Evolutionary conservation across 1,284 basidiomycete genomes (phyloP).

Genomic region (Malassezia yamatoensis): DNA sequence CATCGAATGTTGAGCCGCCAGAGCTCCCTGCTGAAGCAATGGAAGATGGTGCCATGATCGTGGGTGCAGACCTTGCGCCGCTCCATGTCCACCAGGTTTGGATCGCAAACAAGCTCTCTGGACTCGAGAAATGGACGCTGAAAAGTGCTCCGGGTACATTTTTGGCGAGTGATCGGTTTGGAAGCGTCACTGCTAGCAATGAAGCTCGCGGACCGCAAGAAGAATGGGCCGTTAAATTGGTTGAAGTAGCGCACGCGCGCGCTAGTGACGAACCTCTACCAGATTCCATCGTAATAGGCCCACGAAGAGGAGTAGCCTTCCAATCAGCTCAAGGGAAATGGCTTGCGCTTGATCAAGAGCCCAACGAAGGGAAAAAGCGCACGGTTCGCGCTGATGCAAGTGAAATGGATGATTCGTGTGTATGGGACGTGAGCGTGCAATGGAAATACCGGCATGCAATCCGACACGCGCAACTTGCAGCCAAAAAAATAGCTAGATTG

Average conservation of each 20-base stretch:
- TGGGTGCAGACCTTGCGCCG: slow-evolving; percentile 17
- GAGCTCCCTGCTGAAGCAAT: background rate
- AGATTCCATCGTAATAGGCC: background rate
- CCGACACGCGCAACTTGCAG: slow-evolving; percentile 2
- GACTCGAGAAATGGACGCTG: slow-evolving; percentile 24
- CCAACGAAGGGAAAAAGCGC: slow-evolving; percentile 17
- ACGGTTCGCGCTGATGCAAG: slow-evolving; percentile 26
- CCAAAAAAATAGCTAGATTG: background rate
- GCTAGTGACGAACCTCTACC: background rate
- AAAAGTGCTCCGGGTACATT: slow-evolving; percentile 35
- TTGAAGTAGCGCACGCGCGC: background rate
- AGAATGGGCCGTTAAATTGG: slow-evolving; percentile 25
- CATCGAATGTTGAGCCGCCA: slow-evolving; percentile 6
- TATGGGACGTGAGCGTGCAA: slow-evolving; percentile 31
- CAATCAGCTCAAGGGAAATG: slow-evolving; percentile 27
- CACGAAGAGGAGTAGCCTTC: slow-evolving; percentile 14
- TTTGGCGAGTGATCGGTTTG: slow-evolving; percentile 26
- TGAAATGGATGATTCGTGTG: background rate
- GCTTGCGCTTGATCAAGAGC: slow-evolving; percentile 23
- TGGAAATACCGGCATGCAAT: slow-evolving; percentile 32
- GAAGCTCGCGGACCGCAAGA: slow-evolving; percentile 41
- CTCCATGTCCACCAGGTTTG: slow-evolving; percentile 38
- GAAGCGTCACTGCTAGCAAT: slow-evolving; percentile 21
- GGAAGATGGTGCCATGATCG: slow-evolving; percentile 15
- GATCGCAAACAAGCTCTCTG: slow-evolving; percentile 22